Evolutionary conservation across 2,329 filamentous ascomycete genomes (phyloP).

Genomic region (Fusarium nisikadoi): DNA sequence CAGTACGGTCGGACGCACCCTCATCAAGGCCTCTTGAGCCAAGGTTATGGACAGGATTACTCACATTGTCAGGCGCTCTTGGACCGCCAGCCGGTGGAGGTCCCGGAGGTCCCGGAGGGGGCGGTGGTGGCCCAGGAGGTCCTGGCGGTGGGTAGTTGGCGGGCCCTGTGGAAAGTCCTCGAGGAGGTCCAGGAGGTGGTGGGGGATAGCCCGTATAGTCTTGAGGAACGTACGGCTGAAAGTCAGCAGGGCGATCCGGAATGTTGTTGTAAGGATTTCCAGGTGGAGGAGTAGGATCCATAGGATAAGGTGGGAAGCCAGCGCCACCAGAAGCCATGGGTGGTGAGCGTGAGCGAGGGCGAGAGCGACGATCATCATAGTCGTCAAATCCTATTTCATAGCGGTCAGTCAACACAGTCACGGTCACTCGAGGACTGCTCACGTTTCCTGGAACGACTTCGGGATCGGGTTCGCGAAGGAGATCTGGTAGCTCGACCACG

Average conservation of each 20-base stretch:
- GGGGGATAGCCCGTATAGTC: constrained; percentile 56
- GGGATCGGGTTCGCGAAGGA: constrained; percentile 33
- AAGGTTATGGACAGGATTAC: constrained; percentile 50
- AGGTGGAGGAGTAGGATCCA: constrained; percentile 40
- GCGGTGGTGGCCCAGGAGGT: constrained; percentile 48
- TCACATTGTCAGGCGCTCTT: constrained; percentile 57
- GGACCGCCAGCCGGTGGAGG: constrained; percentile 48
- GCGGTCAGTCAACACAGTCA: constrained; percentile 23
- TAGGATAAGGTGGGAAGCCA: constrained; percentile 58
- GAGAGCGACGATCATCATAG: constrained; percentile 52
- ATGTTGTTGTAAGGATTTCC: constrained; percentile 51
- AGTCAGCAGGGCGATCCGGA: constrained; percentile 50
- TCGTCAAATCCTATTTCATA: constrained; percentile 43
- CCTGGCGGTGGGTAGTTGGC: constrained; percentile 18
- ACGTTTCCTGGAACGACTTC: constrained; percentile 46
- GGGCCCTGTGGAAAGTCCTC: constrained; percentile 21
- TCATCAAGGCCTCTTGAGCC: constrained; percentile 47
- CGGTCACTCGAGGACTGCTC: constrained; percentile 23
- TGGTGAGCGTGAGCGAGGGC: constrained; percentile 59
- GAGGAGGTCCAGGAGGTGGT: constrained; percentile 50
- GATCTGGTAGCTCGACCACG: constrained; percentile 46
- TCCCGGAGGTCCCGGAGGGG: constrained; percentile 44
- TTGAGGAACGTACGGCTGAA: constrained; percentile 55
- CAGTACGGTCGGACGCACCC: constrained; percentile 52
- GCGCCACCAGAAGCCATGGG: constrained; percentile 63